Evolutionary conservation across 1,284 basidiomycete genomes (phyloP), one percentile per base, ranked within the genome.

Genomic region (Microbotryum lychnidis-dioicae): DNA sequence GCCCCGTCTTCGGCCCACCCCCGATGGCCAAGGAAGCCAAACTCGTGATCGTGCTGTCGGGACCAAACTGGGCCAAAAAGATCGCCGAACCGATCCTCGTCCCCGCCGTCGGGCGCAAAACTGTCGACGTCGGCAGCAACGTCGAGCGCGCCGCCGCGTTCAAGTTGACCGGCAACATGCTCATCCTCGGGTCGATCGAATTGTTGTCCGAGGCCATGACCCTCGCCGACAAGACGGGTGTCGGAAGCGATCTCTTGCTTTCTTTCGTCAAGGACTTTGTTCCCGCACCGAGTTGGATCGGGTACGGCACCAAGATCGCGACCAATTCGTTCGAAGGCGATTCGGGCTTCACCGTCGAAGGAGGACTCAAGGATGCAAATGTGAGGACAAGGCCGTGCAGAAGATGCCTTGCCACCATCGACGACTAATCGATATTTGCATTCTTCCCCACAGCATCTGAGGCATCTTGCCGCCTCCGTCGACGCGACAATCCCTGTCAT

Each of bases 1-100:
- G 83, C 45, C 91, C 90, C 5, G 85, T 91, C 10, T 89, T 93
- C 66, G 91, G 89, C 14, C 79, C 84, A 20, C 76, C 75, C 20
- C 42, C 55, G 12, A 25, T 63, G 37, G 91, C 91, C 0, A 83
- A 85, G 33, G 80, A 79, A 16, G 85, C 83, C 2, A 80, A 84
- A 60, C 81, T 94, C 20, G 73, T 93, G 50, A 80, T 91, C 58
- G 81, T 86, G 54, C 85, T 92, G 78, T 84, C 85, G 3, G 91
- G 91, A 9, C 86, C 91, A 73, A 87, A 89, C 73, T 83, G 83
- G 61, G 85, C 85, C 52, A 92, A 91, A 79, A 88, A 89, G 74
- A 83, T 87, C 71, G 82, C 86, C 3, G 84, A 85, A 2, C 83
- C 88, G 72, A 78, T 87, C 47, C 77, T 87, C 45, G 81, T 91